A percentile compares a stretch with the other conserved stretches of the same genome.
Conservation (phyloP, 1,139 yeast species). For the Candida sojae region DNA sequence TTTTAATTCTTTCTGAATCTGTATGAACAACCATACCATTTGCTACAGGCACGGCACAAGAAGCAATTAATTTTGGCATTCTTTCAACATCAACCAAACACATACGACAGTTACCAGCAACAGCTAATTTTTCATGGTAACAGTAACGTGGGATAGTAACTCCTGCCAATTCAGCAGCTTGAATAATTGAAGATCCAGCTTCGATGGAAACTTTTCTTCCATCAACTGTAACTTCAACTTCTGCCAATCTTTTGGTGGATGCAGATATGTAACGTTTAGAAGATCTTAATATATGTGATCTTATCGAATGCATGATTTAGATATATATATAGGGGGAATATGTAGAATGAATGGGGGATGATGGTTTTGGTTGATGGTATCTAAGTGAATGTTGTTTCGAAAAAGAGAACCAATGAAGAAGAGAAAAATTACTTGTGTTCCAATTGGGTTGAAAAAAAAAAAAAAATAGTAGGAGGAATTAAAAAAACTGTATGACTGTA, state of each 20-base stretch:
- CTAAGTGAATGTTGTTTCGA: background rate
- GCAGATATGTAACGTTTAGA: constrained; percentile 33
- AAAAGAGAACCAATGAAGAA: background rate
- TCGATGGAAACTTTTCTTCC: constrained; percentile 77
- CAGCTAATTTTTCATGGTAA: constrained; percentile 86
- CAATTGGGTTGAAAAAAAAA: constrained; percentile 3
- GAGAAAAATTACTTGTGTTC: constrained; percentile 1
- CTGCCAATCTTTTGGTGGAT: constrained; percentile 40
- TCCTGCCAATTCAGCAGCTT: constrained; percentile 92
- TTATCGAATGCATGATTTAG: constrained; percentile 17
- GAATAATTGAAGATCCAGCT: constrained; percentile 86
- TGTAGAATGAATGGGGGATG: background rate
- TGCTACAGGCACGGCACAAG: constrained; percentile 90
- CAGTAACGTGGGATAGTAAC: constrained; percentile 87
- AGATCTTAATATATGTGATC: constrained; percentile 27
- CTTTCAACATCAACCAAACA: constrained; percentile 89
- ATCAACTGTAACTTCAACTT: constrained; percentile 76
- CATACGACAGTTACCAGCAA: constrained; percentile 97
- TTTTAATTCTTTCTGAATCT: constrained; percentile 74
- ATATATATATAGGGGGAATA: background rate
- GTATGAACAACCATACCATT: constrained; percentile 89
- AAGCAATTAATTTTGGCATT: constrained; percentile 88
- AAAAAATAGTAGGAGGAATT: background rate
- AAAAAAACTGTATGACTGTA: background rate
- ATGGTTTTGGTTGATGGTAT: background rate